Evolutionary conservation across 139 green algal species (phyloP).

Genomic region (Medakamo hakoo): DNA sequence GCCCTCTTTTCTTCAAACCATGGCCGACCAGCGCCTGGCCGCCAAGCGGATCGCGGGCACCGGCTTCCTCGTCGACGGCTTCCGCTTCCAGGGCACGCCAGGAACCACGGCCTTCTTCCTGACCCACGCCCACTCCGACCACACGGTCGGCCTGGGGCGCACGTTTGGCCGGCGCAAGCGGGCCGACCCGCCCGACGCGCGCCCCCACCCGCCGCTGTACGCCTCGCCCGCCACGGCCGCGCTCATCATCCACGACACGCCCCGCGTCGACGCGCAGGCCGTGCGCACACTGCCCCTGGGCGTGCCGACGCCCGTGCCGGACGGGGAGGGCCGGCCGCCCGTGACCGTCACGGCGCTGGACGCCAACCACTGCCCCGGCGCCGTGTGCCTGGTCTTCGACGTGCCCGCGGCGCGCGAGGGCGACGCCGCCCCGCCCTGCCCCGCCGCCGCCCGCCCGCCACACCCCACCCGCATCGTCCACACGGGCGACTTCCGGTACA

Average conservation of each 20-base stretch:
- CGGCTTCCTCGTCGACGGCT: constrained; percentile 35
- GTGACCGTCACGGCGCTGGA: constrained; percentile 73
- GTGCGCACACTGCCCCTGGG: neutral
- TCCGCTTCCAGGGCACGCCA: constrained; percentile 6
- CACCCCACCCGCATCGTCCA: constrained; percentile 62
- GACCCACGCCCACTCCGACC: constrained; percentile 57
- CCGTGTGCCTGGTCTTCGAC: constrained; percentile 43
- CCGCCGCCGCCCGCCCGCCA: neutral
- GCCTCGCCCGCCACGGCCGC: neutral
- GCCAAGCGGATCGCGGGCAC: constrained; percentile 22
- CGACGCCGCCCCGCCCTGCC: neutral
- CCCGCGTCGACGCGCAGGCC: too few relatives aligned
- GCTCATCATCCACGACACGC: neutral
- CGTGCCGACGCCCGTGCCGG: neutral
- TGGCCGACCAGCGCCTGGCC: neutral
- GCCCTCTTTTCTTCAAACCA: too few relatives aligned
- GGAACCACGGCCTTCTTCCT: constrained; percentile 29
- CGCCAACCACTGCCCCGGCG: constrained; percentile 88
- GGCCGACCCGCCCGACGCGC: too few relatives aligned
- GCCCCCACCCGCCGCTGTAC: neutral
- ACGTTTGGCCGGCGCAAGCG: neutral
- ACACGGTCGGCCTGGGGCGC: constrained; percentile 38
- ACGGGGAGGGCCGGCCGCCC: neutral
- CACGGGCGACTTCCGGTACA: constrained; percentile 70
- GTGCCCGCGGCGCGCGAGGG: constrained; percentile 21